Conservation (phyloP, 192 early-diverging fungal species). For the Borealophlyctis nickersoniae region DNA sequence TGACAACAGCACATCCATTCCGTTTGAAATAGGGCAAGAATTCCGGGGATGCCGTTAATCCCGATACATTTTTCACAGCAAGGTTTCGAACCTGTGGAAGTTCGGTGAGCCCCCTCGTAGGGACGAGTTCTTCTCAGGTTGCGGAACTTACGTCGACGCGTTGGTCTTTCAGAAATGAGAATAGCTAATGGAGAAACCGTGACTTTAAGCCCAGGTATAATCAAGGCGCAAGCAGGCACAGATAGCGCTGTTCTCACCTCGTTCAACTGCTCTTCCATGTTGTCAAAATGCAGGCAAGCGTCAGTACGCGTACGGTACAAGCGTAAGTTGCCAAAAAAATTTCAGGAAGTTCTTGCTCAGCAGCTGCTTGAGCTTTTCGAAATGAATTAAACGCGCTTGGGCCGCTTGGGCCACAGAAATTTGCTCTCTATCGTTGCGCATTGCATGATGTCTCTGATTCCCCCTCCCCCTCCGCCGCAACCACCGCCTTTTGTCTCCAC, state of each 20-base stretch:
- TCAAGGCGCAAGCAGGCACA: neutral
- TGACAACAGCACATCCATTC: slow-evolving; percentile 54
- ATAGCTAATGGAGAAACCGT: slow-evolving; percentile 43
- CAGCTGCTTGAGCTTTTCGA: no score
- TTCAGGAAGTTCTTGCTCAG: no score
- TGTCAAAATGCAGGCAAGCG: neutral
- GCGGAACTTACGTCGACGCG: slow-evolving; percentile 62
- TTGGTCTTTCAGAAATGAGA: slow-evolving; percentile 69
- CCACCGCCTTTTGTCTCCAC: no score
- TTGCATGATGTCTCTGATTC: no score
- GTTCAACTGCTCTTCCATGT: neutral
- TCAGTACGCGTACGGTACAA: no score
- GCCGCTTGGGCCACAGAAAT: no score
- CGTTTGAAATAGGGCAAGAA: slow-evolving; percentile 58
- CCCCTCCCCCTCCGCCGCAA: no score
- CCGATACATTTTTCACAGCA: slow-evolving; percentile 73
- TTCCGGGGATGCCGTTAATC: slow-evolving; percentile 65
- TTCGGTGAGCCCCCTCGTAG: neutral
- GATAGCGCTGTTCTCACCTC: neutral
- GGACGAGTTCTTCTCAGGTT: neutral
- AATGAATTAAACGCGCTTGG: no score
- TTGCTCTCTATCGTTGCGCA: no score
- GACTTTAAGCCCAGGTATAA: neutral
- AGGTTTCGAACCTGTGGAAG: slow-evolving; percentile 66
- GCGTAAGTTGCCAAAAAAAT: no score